Evolutionary conservation across 306 rosid species (phyloP).

Genomic region (Psophocarpus tetragonolobus): DNA sequence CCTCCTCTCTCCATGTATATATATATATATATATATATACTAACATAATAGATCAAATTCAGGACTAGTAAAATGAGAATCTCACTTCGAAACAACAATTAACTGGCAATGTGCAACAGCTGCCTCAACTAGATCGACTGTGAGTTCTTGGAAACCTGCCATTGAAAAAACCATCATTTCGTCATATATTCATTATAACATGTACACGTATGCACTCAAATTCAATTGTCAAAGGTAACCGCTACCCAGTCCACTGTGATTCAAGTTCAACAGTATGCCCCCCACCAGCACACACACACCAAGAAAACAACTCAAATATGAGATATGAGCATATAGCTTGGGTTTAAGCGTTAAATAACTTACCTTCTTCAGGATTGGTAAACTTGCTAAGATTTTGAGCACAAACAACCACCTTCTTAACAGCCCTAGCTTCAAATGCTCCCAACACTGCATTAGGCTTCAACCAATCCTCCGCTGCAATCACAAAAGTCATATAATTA

Average conservation of each 20-base stretch:
- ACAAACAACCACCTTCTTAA: slow-evolving; percentile 68
- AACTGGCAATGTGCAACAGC: slow-evolving; percentile 92
- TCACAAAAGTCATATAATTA: slow-evolving; percentile 10
- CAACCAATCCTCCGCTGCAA: slow-evolving; percentile 93
- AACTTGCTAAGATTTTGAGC: slow-evolving; percentile 74
- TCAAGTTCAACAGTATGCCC: background rate
- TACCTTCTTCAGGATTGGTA: slow-evolving; percentile 85
- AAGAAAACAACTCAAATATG: slow-evolving; percentile 22
- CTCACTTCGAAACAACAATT: slow-evolving; percentile 91
- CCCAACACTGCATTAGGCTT: slow-evolving; percentile 67
- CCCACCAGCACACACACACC: background rate
- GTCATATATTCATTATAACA: slow-evolving; percentile 4
- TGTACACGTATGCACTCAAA: background rate
- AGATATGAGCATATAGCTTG: slow-evolving; percentile 16
- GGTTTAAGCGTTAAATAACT: slow-evolving; percentile 19
- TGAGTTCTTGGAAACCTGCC: slow-evolving; percentile 79
- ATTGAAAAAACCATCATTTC: background rate
- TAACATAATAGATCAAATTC: slow-evolving; percentile 3
- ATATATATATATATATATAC: background rate
- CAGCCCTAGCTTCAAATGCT: slow-evolving; percentile 88
- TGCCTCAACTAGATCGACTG: slow-evolving; percentile 72
- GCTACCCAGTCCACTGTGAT: background rate
- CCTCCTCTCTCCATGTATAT: no score
- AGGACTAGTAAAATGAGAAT: slow-evolving; percentile 19
- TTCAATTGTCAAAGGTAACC: background rate